A percentile compares a stretch with the other conserved stretches of the same genome.
These are phyloP conservation scores for Zopfochytrium polystomum DNA, from an alignment of 371 early-diverging fungal species.

Conservation along the genomic window DNA sequence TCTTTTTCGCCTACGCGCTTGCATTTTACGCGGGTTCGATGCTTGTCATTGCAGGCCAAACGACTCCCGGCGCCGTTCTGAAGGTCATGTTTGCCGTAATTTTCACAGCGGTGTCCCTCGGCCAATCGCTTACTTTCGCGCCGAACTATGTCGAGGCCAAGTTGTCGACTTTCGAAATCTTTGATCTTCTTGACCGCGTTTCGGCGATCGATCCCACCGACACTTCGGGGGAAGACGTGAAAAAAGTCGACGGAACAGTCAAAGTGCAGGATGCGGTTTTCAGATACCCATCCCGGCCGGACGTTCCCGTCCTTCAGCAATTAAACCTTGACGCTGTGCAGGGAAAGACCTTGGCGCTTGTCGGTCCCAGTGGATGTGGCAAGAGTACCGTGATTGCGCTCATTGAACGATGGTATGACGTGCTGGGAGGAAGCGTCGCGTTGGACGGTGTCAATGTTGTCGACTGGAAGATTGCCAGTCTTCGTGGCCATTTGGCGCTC, in stretches of 20 bases:
- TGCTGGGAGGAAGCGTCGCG: constrained; percentile 55
- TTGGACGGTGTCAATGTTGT: constrained; percentile 66
- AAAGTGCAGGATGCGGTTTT: constrained; percentile 64
- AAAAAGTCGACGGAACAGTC: constrained; percentile 26
- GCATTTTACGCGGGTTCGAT: constrained; percentile 42
- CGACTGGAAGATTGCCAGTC: constrained; percentile 58
- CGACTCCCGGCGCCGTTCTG: constrained; percentile 25
- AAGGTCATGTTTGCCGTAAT: constrained; percentile 42
- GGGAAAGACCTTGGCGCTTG: constrained; percentile 57
- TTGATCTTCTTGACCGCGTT: constrained; percentile 69
- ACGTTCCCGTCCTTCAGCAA: constrained; percentile 70
- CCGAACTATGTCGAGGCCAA: constrained; percentile 71
- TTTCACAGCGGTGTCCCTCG: constrained; percentile 37
- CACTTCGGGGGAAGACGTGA: constrained; percentile 43
- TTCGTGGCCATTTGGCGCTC: constrained; percentile 73
- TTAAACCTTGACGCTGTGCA: constrained; percentile 64
- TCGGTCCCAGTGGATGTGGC: constrained; percentile 73
- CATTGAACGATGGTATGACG: constrained; percentile 70
- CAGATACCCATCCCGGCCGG: constrained; percentile 78
- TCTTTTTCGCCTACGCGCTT: constrained; percentile 30
- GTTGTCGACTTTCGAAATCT: constrained; percentile 73
- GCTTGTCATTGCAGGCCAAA: constrained; percentile 28
- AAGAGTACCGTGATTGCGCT: constrained; percentile 79
- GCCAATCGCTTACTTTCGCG: constrained; percentile 68
- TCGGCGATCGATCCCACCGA: constrained; percentile 55